Conservation (phyloP, 139 green algal species). For the Monoraphidium neglectum region DNA sequence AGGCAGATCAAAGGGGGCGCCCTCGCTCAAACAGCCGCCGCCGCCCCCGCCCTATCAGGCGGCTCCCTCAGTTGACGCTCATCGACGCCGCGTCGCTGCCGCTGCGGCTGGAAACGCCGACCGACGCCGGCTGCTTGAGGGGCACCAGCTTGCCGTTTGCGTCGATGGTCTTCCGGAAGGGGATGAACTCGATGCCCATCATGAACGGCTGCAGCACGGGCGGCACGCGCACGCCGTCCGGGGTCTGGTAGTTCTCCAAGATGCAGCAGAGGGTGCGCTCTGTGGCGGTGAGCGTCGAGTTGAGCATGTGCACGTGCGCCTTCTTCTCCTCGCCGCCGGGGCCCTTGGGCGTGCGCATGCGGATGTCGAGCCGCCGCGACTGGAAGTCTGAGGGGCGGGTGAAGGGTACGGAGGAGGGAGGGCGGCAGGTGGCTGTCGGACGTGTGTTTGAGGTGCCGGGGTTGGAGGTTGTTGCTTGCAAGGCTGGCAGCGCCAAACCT, state of each 20-base stretch:
- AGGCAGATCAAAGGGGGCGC: too few relatives aligned
- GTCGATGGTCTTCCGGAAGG: conserved; percentile 63
- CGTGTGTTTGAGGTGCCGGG: too few relatives aligned
- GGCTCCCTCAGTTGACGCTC: too few relatives aligned
- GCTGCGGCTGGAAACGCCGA: background rate
- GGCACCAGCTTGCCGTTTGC: background rate
- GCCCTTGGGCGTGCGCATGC: conserved; percentile 66
- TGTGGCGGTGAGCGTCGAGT: conserved; percentile 95
- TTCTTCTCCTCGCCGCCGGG: conserved; percentile 66
- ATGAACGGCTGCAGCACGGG: conserved; percentile 88
- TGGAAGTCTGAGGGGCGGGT: conserved; percentile 26
- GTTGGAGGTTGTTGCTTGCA: too few relatives aligned
- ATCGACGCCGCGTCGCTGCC: too few relatives aligned
- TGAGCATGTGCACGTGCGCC: conserved; percentile 98
- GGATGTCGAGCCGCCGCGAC: conserved; percentile 85
- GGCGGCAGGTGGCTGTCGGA: too few relatives aligned
- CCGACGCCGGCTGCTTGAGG: too few relatives aligned
- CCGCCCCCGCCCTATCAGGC: too few relatives aligned
- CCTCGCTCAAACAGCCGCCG: too few relatives aligned
- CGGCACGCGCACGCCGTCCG: conserved; percentile 56
- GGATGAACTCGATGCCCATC: conserved; percentile 94
- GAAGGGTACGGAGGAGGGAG: too few relatives aligned
- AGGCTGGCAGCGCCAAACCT: too few relatives aligned
- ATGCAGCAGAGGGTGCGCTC: conserved; percentile 98
- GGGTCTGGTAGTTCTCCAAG: conserved; percentile 97